phyloP scores from a whole-genome alignment of 805 yeast genomes.

The Suhomyces prunicola region DNA sequence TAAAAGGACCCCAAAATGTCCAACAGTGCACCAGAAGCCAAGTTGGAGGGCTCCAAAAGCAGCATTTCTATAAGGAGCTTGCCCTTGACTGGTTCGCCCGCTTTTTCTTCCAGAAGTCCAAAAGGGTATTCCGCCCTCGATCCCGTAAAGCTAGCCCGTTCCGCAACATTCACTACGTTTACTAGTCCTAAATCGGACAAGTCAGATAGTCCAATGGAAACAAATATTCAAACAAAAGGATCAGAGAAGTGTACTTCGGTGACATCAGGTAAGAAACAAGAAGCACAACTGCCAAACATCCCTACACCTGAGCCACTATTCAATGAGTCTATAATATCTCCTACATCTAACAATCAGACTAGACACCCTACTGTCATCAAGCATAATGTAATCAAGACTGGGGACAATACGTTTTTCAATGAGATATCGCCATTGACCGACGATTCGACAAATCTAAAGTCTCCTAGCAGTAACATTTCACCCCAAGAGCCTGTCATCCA shows the following conservation, averaged over 20 bases:
- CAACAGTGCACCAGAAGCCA: not conserved
- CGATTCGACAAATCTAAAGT: not conserved
- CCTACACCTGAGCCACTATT: slow-evolving; percentile 5
- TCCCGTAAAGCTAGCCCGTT: not conserved
- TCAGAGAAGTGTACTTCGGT: not conserved
- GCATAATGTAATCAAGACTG: not conserved
- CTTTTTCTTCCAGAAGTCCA: not conserved
- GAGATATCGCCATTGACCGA: slow-evolving; percentile 12
- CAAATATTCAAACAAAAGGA: not conserved
- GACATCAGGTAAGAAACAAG: not conserved
- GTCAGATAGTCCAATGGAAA: not conserved
- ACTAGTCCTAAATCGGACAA: not conserved
- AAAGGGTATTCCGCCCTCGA: not conserved
- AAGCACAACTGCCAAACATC: not conserved
- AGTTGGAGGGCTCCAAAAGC: not conserved
- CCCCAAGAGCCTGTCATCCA: not conserved
- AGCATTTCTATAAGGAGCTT: not conserved
- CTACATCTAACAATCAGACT: not conserved
- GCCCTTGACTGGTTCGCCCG: not conserved
- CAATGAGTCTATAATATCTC: slow-evolving; percentile 15
- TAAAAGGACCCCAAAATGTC: not conserved
- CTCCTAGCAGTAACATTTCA: not conserved
- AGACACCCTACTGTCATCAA: slow-evolving; percentile 3
- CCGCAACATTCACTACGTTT: not conserved
- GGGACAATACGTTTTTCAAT: not conserved